phyloP scores from a whole-genome alignment of 164 flowering plant species.

The Piper betle region DNA sequence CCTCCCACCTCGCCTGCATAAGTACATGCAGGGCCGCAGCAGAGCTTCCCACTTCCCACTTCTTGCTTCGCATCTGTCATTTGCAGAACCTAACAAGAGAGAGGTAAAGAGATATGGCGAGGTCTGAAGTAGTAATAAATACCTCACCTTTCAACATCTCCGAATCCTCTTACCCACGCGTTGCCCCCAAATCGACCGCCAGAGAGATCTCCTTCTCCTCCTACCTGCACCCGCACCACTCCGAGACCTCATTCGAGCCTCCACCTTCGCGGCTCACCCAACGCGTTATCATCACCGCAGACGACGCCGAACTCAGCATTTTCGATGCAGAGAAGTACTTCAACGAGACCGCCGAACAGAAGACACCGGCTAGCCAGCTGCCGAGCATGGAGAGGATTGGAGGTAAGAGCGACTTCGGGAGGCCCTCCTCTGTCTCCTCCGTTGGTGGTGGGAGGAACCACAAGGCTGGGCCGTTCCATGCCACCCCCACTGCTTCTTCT shows the following conservation, averaged over 20 bases:
- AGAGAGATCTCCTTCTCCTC: slow-evolving; percentile 33
- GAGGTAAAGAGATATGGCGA: slow-evolving; percentile 3
- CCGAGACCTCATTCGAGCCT: not conserved
- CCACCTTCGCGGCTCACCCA: not conserved
- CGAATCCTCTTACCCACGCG: slow-evolving; percentile 5
- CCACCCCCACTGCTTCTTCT: slow-evolving; percentile 83
- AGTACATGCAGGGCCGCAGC: not conserved
- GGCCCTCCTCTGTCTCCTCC: slow-evolving; percentile 47
- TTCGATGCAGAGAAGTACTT: slow-evolving; percentile 69
- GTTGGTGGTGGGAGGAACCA: slow-evolving; percentile 33
- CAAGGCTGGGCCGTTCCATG: slow-evolving; percentile 44
- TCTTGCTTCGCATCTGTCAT: not conserved
- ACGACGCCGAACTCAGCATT: slow-evolving; percentile 51
- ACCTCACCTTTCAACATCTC: not conserved
- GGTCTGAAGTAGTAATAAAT: slow-evolving; percentile 6
- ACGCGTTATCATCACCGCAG: not conserved
- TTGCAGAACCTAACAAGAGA: not conserved
- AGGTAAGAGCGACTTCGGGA: slow-evolving; percentile 3
- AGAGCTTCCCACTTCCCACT: not conserved
- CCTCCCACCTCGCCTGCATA: not conserved
- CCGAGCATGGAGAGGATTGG: slow-evolving; percentile 3
- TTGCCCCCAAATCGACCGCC: slow-evolving; percentile 5
- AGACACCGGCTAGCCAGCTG: slow-evolving; percentile 2
- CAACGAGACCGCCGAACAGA: slow-evolving; percentile 27
- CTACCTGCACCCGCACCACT: slow-evolving; percentile 14